Conservation (phyloP, 1,139 yeast genomes). For the Candida sanyaensis region DNA sequence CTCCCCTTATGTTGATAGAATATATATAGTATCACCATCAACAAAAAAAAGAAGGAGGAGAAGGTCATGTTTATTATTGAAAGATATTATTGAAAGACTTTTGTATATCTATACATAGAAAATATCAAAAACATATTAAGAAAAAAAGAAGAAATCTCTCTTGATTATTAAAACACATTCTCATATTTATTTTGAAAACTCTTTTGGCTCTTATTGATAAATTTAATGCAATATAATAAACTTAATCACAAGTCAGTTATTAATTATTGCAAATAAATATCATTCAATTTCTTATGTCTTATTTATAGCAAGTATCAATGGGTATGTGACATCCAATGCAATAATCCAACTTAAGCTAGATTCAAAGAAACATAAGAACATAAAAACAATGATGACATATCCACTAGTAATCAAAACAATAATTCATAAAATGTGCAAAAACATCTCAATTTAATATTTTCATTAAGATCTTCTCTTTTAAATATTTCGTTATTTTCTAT, state of each 20-base stretch:
- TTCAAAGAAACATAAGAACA: background rate
- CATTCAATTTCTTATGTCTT: background rate
- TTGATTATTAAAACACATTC: background rate
- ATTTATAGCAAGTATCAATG: background rate
- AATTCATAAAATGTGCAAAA: background rate
- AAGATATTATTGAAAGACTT: background rate
- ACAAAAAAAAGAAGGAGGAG: background rate
- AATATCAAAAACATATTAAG: background rate
- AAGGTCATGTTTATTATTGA: background rate
- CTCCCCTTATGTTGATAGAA: too few relatives aligned
- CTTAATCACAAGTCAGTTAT: background rate
- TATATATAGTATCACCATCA: background rate
- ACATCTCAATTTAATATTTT: background rate
- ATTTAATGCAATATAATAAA: background rate
- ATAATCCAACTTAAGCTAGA: background rate
- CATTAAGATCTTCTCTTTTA: constrained; percentile 1
- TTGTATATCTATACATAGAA: background rate
- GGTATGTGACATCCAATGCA: too few relatives aligned
- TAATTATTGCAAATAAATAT: background rate
- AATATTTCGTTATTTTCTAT: constrained; percentile 2
- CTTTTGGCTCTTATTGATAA: background rate
- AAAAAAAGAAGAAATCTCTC: background rate
- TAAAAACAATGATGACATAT: background rate
- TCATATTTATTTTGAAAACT: background rate
- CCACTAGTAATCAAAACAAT: background rate